These are phyloP conservation scores for Gremmenia infestans DNA, from an alignment of 2,329 filamentous ascomycete genomes.

Conservation along the genomic window DNA sequence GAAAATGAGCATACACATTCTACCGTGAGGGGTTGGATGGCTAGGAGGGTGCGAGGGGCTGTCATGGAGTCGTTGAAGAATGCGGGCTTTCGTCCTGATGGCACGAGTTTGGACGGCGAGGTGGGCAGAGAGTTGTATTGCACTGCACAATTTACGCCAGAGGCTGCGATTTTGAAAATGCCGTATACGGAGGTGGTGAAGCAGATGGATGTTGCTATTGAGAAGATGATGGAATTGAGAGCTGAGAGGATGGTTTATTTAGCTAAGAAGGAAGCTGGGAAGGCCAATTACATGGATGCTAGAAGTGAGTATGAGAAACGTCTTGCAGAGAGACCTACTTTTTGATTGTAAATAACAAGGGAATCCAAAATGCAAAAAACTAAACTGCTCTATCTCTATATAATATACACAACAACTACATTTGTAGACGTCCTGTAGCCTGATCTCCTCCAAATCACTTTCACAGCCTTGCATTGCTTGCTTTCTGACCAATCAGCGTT, in stretches of 20 bases:
- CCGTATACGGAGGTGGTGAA: conserved; percentile 23
- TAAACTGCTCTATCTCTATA: neutral
- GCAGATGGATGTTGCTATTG: conserved; percentile 22
- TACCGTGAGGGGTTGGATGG: conserved; percentile 42
- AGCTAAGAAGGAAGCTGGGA: neutral
- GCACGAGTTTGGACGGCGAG: conserved; percentile 12
- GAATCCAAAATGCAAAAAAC: too few species aligned
- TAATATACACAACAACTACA: too few species aligned
- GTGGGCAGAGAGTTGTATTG: conserved; percentile 32
- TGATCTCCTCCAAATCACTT: neutral
- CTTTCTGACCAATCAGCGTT: conserved; percentile 11
- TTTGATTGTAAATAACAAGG: too few species aligned
- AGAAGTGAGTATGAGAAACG: too few species aligned
- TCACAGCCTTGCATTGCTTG: neutral
- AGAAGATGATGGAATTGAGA: conserved; percentile 1
- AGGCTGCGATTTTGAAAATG: conserved; percentile 20
- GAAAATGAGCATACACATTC: conserved; percentile 32
- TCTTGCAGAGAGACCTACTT: too few species aligned
- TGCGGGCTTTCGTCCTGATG: conserved; percentile 38
- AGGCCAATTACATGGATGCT: too few species aligned
- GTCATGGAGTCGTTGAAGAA: conserved; percentile 41
- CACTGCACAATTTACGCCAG: conserved; percentile 31
- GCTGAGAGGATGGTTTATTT: neutral
- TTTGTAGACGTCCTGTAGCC: too few species aligned
- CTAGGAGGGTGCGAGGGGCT: conserved; percentile 39